Base-by-base conservation (phyloP, 345 rosid species). In the Pugionium dolabratum region DNA sequence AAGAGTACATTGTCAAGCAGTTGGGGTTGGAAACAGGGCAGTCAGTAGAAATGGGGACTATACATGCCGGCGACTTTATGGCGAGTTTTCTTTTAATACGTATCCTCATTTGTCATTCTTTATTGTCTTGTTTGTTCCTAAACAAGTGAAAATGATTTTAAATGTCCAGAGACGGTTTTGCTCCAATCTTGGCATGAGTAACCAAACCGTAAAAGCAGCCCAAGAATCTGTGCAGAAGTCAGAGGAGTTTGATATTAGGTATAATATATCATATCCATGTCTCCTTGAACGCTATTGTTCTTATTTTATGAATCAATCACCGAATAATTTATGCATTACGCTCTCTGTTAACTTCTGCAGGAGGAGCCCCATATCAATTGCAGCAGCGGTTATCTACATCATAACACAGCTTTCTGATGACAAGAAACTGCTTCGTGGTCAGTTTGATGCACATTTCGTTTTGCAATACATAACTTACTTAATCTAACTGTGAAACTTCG, bases 201-300 rank as follows among this genome's bases (percentile, higher is more conserved):
- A 90, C 76, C 97, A 94, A 79, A 86, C 95, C 2, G 85, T 94
- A 52, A 94, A 90, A 78, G 99, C 99, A 46, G 97, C 99, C 40
- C 96, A 88, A 73, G 97, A 90, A 79, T 78, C 97, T 59, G 99
- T 94, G 66, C 80, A 86, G 71, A 94, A 86, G 78, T 94, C 99
- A 1, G 97, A 93, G 76, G 92, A 88, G 81, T 90, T 94, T 28
- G 99, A 90, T 76, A 94, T 94, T 78, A 94, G 99, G 99, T 94
- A 29, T 51, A 29, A 8, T 43, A 73, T 39, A 27, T 47, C 57
- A 44, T 58, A 58, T 9, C 49, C 30, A 33, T 45, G 26, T 26
- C 65, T 60, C 66, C 27, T 26, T 46, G 6, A 28, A 7, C 57
- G 8, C 37, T 36, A 7, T 6, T 2, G 2, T 5, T 35, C 44